Percentiles rank a stretch among this genome's conserved stretches.
Conservation (phyloP, 176 grass and related monocot species). For the Oryza brachyantha region DNA sequence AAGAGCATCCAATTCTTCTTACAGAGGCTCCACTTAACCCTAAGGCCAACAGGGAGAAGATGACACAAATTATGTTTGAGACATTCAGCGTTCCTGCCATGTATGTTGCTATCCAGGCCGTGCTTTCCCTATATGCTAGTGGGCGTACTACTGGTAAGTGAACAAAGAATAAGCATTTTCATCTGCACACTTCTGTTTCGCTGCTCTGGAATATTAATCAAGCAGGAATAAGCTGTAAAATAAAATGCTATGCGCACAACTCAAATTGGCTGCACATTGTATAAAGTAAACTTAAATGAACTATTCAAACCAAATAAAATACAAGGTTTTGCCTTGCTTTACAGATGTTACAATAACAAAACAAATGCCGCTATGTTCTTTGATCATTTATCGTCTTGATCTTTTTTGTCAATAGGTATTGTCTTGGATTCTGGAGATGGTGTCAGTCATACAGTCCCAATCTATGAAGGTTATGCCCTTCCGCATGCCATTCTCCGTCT, state of each 20-base stretch:
- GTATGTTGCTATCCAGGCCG: constrained; percentile 88
- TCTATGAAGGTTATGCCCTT: constrained; percentile 85
- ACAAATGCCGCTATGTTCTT: background rate
- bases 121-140: constrained; percentile 83
- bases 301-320: background rate
- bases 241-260: background rate
- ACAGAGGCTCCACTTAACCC: constrained; percentile 80
- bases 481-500: constrained; percentile 88
- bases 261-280: background rate
- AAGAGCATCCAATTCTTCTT: constrained; percentile 82
- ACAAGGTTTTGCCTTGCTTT: background rate
- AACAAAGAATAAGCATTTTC: constrained; percentile 18
- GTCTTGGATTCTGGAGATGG: constrained; percentile 87
- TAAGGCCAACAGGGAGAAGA: constrained; percentile 92
- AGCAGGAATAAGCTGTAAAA: constrained; percentile 3
- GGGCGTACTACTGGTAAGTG: constrained; percentile 80
- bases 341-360: background rate
- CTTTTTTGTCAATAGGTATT: constrained; percentile 51
- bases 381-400: constrained; percentile 16
- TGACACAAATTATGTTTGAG: constrained; percentile 97
- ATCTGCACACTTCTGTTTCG: background rate
- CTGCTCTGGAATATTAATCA: background rate
- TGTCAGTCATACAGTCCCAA: constrained; percentile 85
- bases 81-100: constrained; percentile 82
- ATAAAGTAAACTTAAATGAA: background rate